Evolutionary conservation across 139 green algal species (phyloP).

Genomic region (Spirogloea muscicola): DNA sequence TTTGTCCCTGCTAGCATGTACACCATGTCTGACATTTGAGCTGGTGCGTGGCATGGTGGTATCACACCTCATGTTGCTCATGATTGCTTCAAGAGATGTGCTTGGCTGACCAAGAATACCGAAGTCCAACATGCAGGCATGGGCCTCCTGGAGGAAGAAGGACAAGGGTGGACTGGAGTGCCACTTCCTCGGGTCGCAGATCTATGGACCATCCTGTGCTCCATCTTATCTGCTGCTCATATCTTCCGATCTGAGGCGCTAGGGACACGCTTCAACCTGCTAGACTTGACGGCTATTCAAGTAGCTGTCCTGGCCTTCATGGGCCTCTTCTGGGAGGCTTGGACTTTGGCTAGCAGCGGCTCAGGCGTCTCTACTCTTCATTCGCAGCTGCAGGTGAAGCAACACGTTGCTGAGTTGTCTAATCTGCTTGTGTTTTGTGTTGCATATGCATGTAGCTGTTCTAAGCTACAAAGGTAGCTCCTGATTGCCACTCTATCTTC

Average conservation of each 20-base stretch:
- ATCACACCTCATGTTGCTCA: too few relatives aligned
- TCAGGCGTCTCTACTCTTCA: neutral
- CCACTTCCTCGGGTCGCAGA: neutral
- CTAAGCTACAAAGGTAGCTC: too few relatives aligned
- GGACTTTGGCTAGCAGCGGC: neutral
- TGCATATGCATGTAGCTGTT: too few relatives aligned
- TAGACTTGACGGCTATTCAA: conserved; percentile 31
- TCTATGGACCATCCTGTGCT: neutral
- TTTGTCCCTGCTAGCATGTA: neutral
- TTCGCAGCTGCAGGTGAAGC: conserved; percentile 1
- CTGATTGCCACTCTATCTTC: too few relatives aligned
- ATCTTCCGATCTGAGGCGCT: conserved; percentile 33
- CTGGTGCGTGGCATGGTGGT: too few relatives aligned
- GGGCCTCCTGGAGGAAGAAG: conserved; percentile 29
- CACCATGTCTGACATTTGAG: too few relatives aligned
- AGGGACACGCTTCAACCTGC: neutral
- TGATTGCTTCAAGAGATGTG: too few relatives aligned
- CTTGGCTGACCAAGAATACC: too few relatives aligned
- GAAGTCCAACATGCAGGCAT: conserved; percentile 32
- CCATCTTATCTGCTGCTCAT: conserved; percentile 10
- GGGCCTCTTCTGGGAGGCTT: conserved; percentile 3
- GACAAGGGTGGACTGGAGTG: conserved; percentile 4
- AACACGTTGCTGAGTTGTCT: too few relatives aligned
- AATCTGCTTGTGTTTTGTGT: too few relatives aligned
- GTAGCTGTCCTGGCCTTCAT: neutral